A percentile compares a stretch with the other conserved stretches of the same genome.
These are phyloP conservation scores for Microsporum canis DNA, from an alignment of 2,329 filamentous ascomycete genomes.

Conservation along the genomic window DNA sequence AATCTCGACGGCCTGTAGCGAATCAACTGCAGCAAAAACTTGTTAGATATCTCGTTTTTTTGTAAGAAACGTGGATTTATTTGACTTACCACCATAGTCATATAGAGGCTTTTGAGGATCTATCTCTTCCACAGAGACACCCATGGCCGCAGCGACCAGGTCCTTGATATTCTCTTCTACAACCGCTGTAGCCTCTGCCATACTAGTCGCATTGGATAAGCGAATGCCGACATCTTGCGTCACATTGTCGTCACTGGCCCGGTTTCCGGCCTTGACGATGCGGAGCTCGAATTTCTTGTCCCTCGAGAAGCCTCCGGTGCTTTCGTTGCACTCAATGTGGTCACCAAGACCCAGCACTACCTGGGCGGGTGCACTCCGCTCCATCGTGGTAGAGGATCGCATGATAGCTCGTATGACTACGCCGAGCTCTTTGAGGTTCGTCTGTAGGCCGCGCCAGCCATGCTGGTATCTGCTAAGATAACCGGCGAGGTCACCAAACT, in stretches of 20 bases:
- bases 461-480: conserved; percentile 8
- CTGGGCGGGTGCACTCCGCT: conserved; percentile 6
- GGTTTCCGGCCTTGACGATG: not conserved
- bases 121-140: conserved; percentile 8
- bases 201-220: conserved; percentile 1
- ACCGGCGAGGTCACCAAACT: conserved; percentile 5
- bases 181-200: not conserved
- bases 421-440: conserved; percentile 1
- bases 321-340: not conserved
- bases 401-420: conserved; percentile 1
- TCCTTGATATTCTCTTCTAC: conserved; percentile 8
- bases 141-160: conserved; percentile 11
- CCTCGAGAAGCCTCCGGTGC: not conserved
- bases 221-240: not conserved
- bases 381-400: conserved; percentile 3
- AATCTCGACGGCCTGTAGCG: conserved; percentile 16
- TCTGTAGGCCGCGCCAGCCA: conserved; percentile 1
- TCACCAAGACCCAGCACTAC: conserved; percentile 5
- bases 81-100: conserved; percentile 10
- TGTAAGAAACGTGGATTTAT: not conserved
- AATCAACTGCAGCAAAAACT: conserved; percentile 11
- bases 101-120: conserved; percentile 12
- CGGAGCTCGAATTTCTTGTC: conserved; percentile 6
- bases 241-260: not conserved
- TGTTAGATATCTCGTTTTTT: not conserved